Base-by-base conservation (phyloP, 805 yeast genomes). In the Maudiozyma pseudohumilis region DNA sequence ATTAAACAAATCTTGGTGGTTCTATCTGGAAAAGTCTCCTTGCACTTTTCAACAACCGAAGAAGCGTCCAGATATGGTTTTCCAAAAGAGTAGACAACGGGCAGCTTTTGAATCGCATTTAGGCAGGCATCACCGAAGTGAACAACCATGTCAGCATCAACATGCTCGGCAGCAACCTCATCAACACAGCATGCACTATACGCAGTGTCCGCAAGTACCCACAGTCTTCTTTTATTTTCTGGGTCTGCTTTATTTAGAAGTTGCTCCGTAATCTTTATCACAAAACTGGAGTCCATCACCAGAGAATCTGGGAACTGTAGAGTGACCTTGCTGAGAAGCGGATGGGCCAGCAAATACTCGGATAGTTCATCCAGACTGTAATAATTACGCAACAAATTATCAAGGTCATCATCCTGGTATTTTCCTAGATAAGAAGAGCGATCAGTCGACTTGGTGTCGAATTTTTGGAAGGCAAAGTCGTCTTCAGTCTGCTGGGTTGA, bases 71-170 rank as follows among this genome's bases (percentile, higher is more conserved):
- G 44, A 8, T 56, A 57, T 2, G 88, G 84, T 41, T 64, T 69
- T 2, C 95, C 95, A 56, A 88, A 77, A 0, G 85, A 80, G 52
- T 85, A 89, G 0, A 79, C 75, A 0, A 87, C 84, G 0, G 82
- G 77, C n/a, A 85, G 55, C 31, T 74, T 74, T 32, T 74, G 76
- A 5, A 85, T 77, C 0, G 87, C 81, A 48, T 81, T 87, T 53
- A 92, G 60, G 59, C 98, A 92, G 0, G 97, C 89, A 54, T 86
- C 94, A 2, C 98, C 98, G 59, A 88, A 85, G 60, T 92, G 98
- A 2, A 88, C 76, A 21, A 92, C 85, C 4, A 82, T 61, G 45
- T 89, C 95, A 6, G 92, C 87, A 6, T 65, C 55, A 12, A 89
- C 94, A 58, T 92, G 98, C 53, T 83, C 88, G 1, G 96, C 94